phyloP scores from a whole-genome alignment of 306 rosid species.

The Trifolium dubium region DNA sequence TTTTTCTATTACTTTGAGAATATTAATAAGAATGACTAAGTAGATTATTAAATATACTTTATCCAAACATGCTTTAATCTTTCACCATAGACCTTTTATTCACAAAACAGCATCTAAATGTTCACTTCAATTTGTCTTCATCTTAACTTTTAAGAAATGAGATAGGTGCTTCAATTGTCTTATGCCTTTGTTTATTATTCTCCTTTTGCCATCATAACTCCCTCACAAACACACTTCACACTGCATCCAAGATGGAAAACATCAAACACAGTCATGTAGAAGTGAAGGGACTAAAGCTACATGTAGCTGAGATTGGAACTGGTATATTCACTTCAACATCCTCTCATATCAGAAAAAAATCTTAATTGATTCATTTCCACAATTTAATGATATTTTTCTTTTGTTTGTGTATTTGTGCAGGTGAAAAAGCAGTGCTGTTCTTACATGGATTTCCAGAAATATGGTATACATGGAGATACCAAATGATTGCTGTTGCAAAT shows the following conservation, averaged over 20 bases:
- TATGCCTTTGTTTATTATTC: background rate
- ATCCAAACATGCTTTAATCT: background rate
- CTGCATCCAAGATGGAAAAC: constrained; percentile 55
- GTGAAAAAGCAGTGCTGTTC: constrained; percentile 67
- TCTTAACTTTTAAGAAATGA: background rate
- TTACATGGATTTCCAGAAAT: constrained; percentile 84
- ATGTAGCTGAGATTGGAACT: constrained; percentile 69
- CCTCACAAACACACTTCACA: background rate
- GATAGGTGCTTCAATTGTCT: constrained; percentile 24
- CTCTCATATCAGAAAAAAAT: background rate
- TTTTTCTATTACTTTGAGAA: no score
- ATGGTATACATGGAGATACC: constrained; percentile 85
- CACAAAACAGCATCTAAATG: background rate
- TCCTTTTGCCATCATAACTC: background rate
- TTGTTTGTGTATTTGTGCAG: constrained; percentile 45
- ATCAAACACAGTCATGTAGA: constrained; percentile 60
- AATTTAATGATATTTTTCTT: background rate
- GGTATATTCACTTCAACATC: constrained; percentile 21
- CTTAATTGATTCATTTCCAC: background rate
- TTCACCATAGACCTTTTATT: background rate
- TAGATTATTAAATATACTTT: no score
- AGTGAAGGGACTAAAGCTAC: constrained; percentile 71
- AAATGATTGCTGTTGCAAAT: constrained; percentile 66
- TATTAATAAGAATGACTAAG: no score
- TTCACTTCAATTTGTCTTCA: constrained; percentile 8